Percentiles rank a stretch among this genome's conserved stretches.
Conservation (phyloP, 2,329 filamentous ascomycete species). For the Didymella sp. region DNA sequence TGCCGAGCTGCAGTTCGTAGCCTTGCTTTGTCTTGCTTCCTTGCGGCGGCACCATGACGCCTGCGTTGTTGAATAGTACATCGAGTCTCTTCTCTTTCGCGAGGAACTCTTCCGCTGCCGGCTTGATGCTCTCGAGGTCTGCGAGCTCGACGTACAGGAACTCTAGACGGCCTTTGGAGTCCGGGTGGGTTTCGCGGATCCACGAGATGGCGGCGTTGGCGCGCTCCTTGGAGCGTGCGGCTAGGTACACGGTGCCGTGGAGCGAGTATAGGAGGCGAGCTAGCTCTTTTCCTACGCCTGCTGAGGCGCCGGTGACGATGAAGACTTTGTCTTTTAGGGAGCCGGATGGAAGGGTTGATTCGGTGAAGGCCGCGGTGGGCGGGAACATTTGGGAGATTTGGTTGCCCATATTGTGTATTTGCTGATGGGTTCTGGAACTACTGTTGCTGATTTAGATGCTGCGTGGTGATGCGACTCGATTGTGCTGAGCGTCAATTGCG, state of each 20-base stretch:
- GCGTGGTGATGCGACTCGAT: not conserved
- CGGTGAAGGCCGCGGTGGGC: constrained; percentile 27
- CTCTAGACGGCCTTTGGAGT: constrained; percentile 24
- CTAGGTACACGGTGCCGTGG: constrained; percentile 64
- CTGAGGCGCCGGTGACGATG: constrained; percentile 60
- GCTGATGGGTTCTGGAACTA: not conserved
- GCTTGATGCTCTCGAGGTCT: constrained; percentile 51
- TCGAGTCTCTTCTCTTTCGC: constrained; percentile 51
- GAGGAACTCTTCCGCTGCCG: constrained; percentile 49
- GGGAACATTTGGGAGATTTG: constrained; percentile 28
- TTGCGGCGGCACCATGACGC: constrained; percentile 40
- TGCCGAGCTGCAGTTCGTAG: constrained; percentile 47
- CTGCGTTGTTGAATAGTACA: constrained; percentile 51
- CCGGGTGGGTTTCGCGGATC: constrained; percentile 48
- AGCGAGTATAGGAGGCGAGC: constrained; percentile 61
- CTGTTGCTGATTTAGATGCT: not conserved
- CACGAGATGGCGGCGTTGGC: constrained; percentile 54
- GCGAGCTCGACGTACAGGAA: constrained; percentile 50
- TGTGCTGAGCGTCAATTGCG: not conserved
- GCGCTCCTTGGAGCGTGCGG: constrained; percentile 53
- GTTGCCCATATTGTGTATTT: constrained; percentile 23
- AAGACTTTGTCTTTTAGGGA: constrained; percentile 56
- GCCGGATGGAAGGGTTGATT: constrained; percentile 42
- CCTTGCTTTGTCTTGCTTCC: constrained; percentile 35
- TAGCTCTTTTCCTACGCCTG: constrained; percentile 61